Base-by-base conservation (phyloP, 1,284 basidiomycete species). In the Inonotus hispidus region DNA sequence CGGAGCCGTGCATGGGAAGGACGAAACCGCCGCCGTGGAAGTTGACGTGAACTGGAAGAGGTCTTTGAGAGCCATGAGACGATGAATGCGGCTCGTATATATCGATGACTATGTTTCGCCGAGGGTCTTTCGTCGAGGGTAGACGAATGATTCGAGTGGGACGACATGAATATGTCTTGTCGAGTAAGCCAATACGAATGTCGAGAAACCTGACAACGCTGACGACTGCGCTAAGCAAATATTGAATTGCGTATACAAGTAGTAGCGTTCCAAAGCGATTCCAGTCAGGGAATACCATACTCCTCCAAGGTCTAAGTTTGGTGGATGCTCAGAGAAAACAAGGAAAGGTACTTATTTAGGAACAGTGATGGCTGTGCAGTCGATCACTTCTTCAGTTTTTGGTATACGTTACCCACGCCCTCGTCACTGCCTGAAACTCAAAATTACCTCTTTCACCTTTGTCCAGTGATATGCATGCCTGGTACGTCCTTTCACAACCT, bases 61-160 rank as follows among this genome's bases (percentile, higher is more conserved):
- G 60, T 19, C 23, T 27, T 2, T 56, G 27, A 11, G 47, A 29
- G 21, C 11, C 13, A 25, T 45, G 29, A 8, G 37, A 29, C 7
- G n/a, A 46, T 19, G 60, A 57, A n/a, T 4, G 16, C 7, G 57
- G 62, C 38, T 64, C 60, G 50, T 59, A 62, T n/a, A 66, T 52
- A 52, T 66, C 23, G 13, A 66, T 45, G 3, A 23, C 14, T 50
- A 66, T 66, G 16, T 11, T 56, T 21, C 65, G 57, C 37, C 46
- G 19, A 23, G 56, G 13, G 13, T 58, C 46, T 27, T 41, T 27
- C 19, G 52, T 47, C 1, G 60, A 61, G 8, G 39, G 52, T 35
- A 64, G 11, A 14, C 35, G 46, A 25, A 59, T n/a, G n/a, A 21
- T 58, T 38, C 39, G 56, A 25, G 53, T 37, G 38, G 56, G 60